phyloP scores from a whole-genome alignment of 2,329 filamentous ascomycete genomes.

The Colletotrichum scovillei region DNA sequence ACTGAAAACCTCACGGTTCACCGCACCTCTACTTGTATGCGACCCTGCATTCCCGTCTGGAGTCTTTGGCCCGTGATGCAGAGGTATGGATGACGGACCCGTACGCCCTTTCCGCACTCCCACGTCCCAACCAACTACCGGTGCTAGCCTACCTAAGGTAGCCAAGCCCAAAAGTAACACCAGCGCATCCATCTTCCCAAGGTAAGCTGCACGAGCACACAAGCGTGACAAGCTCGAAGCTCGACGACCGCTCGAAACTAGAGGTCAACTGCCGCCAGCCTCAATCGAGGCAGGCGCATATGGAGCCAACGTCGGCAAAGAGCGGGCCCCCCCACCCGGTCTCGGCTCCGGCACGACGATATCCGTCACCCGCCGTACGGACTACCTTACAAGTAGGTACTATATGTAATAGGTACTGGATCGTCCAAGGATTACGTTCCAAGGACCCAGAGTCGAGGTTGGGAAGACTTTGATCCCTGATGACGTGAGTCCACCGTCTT shows the following conservation, averaged over 20 bases:
- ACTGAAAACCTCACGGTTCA: conserved; percentile 9
- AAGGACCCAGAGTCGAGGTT: neutral
- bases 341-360: conserved; percentile 25
- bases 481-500: conserved; percentile 18
- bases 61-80: conserved; percentile 12
- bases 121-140: conserved; percentile 15
- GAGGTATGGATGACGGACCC: conserved; percentile 10
- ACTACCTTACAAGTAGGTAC: neutral
- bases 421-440: neutral
- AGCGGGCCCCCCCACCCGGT: conserved; percentile 16
- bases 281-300: neutral
- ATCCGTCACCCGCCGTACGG: neutral
- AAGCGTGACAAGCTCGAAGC: neutral
- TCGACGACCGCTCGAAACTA: too few species aligned
- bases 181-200: neutral
- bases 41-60: conserved; percentile 22
- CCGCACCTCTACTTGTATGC: neutral
- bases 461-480: neutral
- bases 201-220: neutral
- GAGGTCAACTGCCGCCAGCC: neutral
- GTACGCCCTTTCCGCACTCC: neutral
- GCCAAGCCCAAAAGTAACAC: neutral
- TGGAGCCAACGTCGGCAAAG: conserved; percentile 20
- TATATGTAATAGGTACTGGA: too few species aligned
- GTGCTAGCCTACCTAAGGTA: neutral